Evolutionary conservation across 1,284 basidiomycete species (phyloP), one percentile per base, ranked within the genome.

Genomic region (Boletus chippewaensis): DNA sequence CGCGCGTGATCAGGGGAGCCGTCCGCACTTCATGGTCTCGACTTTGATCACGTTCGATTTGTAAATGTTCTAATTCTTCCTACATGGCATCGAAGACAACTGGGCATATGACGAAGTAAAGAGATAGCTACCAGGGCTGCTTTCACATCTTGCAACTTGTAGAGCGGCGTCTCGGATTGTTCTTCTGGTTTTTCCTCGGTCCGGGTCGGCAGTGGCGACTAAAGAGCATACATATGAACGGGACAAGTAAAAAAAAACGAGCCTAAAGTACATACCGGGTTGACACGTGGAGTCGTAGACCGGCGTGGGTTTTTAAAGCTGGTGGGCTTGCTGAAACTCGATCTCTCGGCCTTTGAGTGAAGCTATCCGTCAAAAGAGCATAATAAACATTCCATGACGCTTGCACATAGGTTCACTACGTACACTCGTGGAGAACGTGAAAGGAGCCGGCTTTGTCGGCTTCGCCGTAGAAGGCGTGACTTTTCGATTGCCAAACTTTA

Each of bases 1-100:
- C 73, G 12, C 75, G 67, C 2, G 75, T 78, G 29, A 80, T 65
- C 4, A 81, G 50, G 0, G 79, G 80, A 0, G 80, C 75, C 0
- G 77, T 81, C 4, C 57, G 65, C 5, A 73, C 32, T 49, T 77
- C 74, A 18, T 78, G 74, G n/a, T 54, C 53, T 26, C 53, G 58
- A 28, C 57, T 61, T 11, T 4, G 7, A 5, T 52, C 28, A 13
- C n/a, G 34, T 28, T 45, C 20, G 20, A 40, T 54, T 8, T 40
- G 26, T 10, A 49, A 24, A 28, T 58, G 56, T 20, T 57, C 43
- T 8, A 56, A 20, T 38, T 57, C 53, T 15, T 52, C 48, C 57
- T 57, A 15, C 16, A 22, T 4, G 5, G 5, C 13, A 8, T 5
- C 39, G 26, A 54, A 32, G 6, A 40, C 15, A 10, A 13, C 13